phyloP scores from a whole-genome alignment of 169 alveolate species.

The Perkinsus olseni region DNA sequence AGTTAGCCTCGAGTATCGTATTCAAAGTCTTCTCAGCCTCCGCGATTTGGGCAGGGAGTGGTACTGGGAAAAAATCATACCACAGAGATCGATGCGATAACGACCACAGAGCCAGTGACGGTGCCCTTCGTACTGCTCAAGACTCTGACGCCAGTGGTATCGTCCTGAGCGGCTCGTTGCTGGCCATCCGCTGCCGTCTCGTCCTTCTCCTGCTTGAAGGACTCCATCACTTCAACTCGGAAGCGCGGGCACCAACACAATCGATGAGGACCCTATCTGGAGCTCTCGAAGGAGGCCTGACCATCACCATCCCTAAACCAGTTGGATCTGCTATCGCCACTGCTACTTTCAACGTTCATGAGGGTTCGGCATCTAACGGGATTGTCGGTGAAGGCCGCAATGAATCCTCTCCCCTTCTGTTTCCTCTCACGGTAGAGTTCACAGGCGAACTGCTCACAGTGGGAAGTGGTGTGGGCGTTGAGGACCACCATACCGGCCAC shows the following conservation, averaged over 20 bases:
- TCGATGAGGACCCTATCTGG: neutral
- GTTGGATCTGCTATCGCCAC: neutral
- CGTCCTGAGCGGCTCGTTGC: no score
- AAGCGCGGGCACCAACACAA: neutral
- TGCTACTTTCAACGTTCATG: neutral
- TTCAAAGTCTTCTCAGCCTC: neutral
- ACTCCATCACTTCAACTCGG: neutral
- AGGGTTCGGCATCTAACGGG: neutral
- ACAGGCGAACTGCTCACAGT: neutral
- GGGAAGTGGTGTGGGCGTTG: neutral
- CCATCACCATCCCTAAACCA: neutral
- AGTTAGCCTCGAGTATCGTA: neutral
- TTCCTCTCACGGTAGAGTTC: neutral
- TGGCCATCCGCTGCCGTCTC: no score
- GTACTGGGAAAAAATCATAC: neutral
- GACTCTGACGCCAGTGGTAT: neutral
- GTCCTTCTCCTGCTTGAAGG: no score
- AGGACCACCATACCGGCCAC: neutral
- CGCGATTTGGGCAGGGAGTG: neutral
- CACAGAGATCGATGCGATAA: neutral
- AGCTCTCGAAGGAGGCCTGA: neutral
- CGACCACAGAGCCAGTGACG: neutral
- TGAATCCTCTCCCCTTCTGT: neutral
- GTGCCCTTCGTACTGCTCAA: neutral
- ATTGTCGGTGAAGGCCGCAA: neutral